Evolutionary conservation across 2,329 filamentous ascomycete genomes (phyloP).

Genomic region (Microsporum audouinii): DNA sequence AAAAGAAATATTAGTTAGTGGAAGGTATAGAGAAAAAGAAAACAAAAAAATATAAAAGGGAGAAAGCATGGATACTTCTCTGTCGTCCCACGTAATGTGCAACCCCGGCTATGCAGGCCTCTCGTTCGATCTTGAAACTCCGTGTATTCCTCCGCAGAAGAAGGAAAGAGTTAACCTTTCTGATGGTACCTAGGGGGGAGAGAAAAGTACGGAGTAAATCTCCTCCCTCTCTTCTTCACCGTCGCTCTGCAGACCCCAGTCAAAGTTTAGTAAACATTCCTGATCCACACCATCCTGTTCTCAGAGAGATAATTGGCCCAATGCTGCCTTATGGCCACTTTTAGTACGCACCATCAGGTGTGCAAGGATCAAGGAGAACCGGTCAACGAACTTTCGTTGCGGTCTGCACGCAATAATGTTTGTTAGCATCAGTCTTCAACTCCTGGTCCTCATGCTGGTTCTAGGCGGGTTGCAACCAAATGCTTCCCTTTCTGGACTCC

Average conservation of each 20-base stretch:
- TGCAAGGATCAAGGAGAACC: conserved; percentile 2
- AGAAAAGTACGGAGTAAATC: neutral
- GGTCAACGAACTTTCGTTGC: neutral
- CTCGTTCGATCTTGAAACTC: conserved; percentile 2
- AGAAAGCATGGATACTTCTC: conserved; percentile 1
- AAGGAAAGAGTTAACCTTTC: conserved; percentile 1
- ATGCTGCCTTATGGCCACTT: neutral
- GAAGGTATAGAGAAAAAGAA: neutral
- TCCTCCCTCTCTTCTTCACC: neutral
- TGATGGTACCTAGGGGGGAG: neutral
- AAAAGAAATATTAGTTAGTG: neutral
- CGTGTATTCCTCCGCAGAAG: neutral
- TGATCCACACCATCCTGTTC: neutral
- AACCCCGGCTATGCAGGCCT: conserved; percentile 4
- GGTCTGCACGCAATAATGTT: conserved; percentile 1
- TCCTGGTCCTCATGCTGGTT: neutral
- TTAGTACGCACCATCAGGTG: neutral
- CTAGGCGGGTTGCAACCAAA: neutral
- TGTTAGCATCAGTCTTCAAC: neutral
- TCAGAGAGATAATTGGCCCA: neutral
- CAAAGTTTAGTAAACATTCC: conserved; percentile 1
- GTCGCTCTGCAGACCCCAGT: conserved; percentile 1
- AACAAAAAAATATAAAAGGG: neutral
- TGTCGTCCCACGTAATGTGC: conserved; percentile 3
- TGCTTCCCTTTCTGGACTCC: neutral